Evolutionary conservation across 305 asterid genomes (phyloP).

Genomic region (Fraxinus baroniana): DNA sequence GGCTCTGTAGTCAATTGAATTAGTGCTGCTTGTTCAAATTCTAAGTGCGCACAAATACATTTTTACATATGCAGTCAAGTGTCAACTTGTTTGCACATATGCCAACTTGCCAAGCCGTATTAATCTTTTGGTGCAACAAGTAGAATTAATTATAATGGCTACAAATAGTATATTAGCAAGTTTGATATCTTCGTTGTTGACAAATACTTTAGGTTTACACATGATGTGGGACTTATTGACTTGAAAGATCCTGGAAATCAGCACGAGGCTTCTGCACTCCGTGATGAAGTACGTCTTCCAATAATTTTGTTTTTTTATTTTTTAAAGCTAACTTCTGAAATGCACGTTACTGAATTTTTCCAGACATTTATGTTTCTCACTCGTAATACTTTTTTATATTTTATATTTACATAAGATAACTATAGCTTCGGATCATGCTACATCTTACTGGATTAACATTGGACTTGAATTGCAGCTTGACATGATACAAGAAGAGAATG

Average conservation of each 20-base stretch:
- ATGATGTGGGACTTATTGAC: conserved; percentile 62
- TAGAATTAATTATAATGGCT: conserved; percentile 5
- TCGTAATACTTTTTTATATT: conserved; percentile 16
- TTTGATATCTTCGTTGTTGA: conserved; percentile 25
- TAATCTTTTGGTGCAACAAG: background rate
- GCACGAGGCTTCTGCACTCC: conserved; percentile 85
- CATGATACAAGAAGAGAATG: conserved; percentile 96
- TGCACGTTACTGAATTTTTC: conserved; percentile 19
- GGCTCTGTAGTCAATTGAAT: background rate
- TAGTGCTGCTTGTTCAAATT: background rate
- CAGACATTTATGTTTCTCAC: conserved; percentile 16
- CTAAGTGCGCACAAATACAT: background rate
- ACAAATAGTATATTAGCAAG: background rate
- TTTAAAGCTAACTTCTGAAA: conserved; percentile 23
- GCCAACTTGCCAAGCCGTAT: background rate
- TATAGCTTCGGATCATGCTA: conserved; percentile 10
- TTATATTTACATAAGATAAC: conserved; percentile 1
- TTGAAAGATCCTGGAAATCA: conserved; percentile 66
- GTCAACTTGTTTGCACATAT: background rate
- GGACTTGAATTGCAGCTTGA: conserved; percentile 74
- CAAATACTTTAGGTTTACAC: conserved; percentile 53
- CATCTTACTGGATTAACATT: conserved; percentile 24
- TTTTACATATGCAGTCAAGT: background rate
- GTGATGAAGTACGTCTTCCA: conserved; percentile 74
- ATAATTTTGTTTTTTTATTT: conserved; percentile 15